A percentile compares a stretch with the other conserved stretches of the same genome.
Evolutionary conservation across 2,329 filamentous ascomycete species (phyloP).

Genomic region (Pseudogymnoascus sp.): DNA sequence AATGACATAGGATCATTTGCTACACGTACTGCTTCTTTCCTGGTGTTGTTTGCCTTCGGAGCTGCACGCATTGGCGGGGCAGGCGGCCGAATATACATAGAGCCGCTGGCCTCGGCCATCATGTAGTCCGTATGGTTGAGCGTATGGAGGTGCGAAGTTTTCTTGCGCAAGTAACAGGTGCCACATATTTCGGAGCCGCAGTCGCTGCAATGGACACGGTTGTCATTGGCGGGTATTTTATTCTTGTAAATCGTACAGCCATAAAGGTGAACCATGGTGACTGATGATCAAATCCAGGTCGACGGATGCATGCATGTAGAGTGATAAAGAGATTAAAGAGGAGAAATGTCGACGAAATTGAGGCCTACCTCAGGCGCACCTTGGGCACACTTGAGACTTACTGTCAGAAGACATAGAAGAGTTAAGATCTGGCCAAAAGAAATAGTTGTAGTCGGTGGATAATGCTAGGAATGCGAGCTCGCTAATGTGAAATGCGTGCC

Average conservation of each 20-base stretch:
- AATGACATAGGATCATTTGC: background rate
- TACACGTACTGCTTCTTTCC: background rate
- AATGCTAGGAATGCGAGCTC: background rate
- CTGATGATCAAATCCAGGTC: background rate
- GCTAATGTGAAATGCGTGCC: background rate
- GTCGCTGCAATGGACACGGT: background rate
- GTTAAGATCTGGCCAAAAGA: background rate
- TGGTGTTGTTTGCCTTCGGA: background rate
- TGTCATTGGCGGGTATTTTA: background rate
- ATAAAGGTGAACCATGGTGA: background rate
- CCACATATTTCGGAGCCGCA: background rate
- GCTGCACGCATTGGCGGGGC: background rate
- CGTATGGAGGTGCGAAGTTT: background rate
- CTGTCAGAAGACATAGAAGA: background rate
- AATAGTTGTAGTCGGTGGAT: background rate
- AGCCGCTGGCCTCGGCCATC: background rate
- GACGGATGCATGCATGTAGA: background rate
- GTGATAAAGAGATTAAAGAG: background rate
- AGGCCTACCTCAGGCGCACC: background rate
- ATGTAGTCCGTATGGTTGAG: background rate
- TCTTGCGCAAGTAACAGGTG: background rate
- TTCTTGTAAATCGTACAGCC: background rate
- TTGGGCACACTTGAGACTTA: background rate
- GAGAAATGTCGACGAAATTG: background rate
- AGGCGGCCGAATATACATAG: background rate